These are phyloP conservation scores for Tolypocladium album DNA, from an alignment of 2,329 filamentous ascomycete genomes.

Conservation along the genomic window DNA sequence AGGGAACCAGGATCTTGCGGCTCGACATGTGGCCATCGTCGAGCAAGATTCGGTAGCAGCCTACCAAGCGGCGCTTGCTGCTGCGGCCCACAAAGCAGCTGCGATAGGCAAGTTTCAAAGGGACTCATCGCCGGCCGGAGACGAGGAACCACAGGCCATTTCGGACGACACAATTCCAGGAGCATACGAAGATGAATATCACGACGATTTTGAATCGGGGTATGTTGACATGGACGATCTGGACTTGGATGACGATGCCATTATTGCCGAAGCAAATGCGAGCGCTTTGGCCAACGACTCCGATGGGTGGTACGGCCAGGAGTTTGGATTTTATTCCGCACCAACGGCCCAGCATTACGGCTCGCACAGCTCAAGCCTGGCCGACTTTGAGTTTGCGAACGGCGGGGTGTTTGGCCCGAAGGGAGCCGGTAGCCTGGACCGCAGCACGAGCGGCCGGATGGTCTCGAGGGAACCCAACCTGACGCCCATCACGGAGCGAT, in stretches of 20 bases:
- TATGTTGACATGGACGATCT: conserved; percentile 58
- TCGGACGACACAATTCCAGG: conserved; percentile 1
- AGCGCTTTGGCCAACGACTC: conserved; percentile 85
- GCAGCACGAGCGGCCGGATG: conserved; percentile 62
- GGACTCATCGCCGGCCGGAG: conserved; percentile 33
- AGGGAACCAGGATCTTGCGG: not conserved
- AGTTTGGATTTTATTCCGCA: conserved; percentile 89
- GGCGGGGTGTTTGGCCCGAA: conserved; percentile 85
- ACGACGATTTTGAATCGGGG: conserved; percentile 41
- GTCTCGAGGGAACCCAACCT: conserved; percentile 80
- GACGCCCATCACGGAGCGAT: conserved; percentile 91
- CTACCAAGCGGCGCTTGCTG: conserved; percentile 77
- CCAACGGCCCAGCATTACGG: conserved; percentile 33
- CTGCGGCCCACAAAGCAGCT: conserved; percentile 67
- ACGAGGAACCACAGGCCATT: conserved; percentile 5
- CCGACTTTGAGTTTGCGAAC: conserved; percentile 52
- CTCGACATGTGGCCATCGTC: conserved; percentile 3
- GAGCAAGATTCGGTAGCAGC: conserved; percentile 34
- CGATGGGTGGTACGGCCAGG: conserved; percentile 89
- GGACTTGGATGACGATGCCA: conserved; percentile 72
- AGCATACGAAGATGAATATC: conserved; percentile 29
- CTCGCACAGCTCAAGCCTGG: conserved; percentile 27
- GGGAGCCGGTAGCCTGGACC: conserved; percentile 41
- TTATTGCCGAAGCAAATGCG: conserved; percentile 91
- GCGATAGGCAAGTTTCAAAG: conserved; percentile 66